Evolutionary conservation across 495 filamentous ascomycete genomes (phyloP), one percentile per base, ranked within the genome.

Genomic region (Lepraria neglecta): DNA sequence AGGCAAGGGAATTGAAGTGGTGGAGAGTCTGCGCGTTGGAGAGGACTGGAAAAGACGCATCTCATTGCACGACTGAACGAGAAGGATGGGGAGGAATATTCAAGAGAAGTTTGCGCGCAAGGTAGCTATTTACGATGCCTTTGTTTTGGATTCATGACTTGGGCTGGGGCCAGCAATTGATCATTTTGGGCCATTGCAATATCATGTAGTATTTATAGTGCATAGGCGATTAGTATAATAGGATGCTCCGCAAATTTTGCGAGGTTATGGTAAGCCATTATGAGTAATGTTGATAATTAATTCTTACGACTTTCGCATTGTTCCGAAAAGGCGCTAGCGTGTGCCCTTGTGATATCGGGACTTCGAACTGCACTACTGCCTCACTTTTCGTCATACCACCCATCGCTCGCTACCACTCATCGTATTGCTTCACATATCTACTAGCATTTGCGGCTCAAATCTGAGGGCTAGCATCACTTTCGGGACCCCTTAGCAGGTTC

Each of bases 1-100:
- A 50, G 91, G 91, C 3, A 86, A 92, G 70, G 89, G 88, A 2
- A 84, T 96, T 28, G 87, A 95, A 44, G 84, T 96, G 14, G 88
- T 95, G 3, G 91, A 96, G 69, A 86, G 82, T 31, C 73, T 84
- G 62, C 76, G 85, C 52, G 80, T 91, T 30, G 85, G 87, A 24
- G 90, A 95, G 64, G 91, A 96, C 70, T 96, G 89, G 89, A 78
- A 77, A 59, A 80, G 87, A 65, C 78, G 91, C 59, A 83, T 92
- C 62, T 80, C 80, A 66, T 87, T 85, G 53, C 77, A 78, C 70
- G 88, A 91, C 68, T 92, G 78, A 80, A 59, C 30, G 45, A 42
- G 9, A 0, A 40, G 24, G 11, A 46, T n/a, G 30, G 21, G 14
- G 33, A n/a, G 21, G 6, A 53, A n/a, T 17, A 33, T 54, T 61